Conservation (phyloP, 1,139 yeast species). For the Saccharomyces pastorianus region DNA sequence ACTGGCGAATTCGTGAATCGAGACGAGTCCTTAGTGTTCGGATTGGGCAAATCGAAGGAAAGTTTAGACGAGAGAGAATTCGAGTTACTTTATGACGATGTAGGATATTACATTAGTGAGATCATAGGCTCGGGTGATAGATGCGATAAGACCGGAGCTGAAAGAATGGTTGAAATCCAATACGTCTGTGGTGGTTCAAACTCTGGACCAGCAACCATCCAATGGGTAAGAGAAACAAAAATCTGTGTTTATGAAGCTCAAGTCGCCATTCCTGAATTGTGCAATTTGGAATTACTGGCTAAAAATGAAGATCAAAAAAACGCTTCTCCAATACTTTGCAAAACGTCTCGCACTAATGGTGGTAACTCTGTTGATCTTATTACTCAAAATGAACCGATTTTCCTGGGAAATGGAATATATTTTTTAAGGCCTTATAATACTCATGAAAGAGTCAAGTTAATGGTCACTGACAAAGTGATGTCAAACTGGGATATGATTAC, state of each 20-base stretch:
- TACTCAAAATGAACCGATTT: constrained; percentile 17
- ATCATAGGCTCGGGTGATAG: constrained; percentile 50
- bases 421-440: constrained; percentile 12
- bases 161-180: constrained; percentile 55
- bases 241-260: constrained; percentile 66
- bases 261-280: constrained; percentile 52
- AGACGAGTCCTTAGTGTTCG: constrained; percentile 30
- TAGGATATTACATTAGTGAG: constrained; percentile 44
- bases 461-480: constrained; percentile 17
- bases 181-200: constrained; percentile 53
- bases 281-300: constrained; percentile 34
- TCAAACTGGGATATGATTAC: constrained; percentile 3
- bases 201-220: constrained; percentile 30
- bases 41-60: constrained; percentile 38
- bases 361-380: constrained; percentile 13
- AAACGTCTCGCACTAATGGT: constrained; percentile 1
- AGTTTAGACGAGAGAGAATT: constrained; percentile 21
- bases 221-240: constrained; percentile 51
- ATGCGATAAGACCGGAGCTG: constrained; percentile 64
- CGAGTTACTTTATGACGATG: constrained; percentile 31
- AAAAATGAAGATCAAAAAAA: constrained; percentile 20
- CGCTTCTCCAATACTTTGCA: constrained; percentile 17
- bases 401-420: constrained; percentile 22
- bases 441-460: constrained; percentile 9
- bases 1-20: constrained; percentile 19